Percentiles rank a stretch among this genome's conserved stretches.
Evolutionary conservation across 2,329 filamentous ascomycete species (phyloP).

Genomic region (Aspergillus transmontanensis): DNA sequence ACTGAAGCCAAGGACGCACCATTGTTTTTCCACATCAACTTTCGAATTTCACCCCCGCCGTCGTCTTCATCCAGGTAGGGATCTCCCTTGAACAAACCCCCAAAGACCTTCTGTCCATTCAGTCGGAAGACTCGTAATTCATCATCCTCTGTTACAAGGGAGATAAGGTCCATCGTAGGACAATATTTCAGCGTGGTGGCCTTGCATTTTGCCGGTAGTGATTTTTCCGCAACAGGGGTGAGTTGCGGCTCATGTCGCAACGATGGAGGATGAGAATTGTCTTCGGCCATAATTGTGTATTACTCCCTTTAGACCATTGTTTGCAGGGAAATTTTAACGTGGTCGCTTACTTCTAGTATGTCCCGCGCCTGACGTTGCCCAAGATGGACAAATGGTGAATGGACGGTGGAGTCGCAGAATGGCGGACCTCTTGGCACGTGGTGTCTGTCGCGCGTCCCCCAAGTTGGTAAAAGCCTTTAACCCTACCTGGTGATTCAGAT

Average conservation of each 20-base stretch:
- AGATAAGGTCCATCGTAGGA: conserved; percentile 81
- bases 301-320: conserved; percentile 28
- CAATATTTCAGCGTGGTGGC: conserved; percentile 67
- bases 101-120: conserved; percentile 71
- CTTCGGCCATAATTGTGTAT: conserved; percentile 24
- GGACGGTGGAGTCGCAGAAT: conserved; percentile 5
- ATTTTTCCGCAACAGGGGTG: conserved; percentile 43
- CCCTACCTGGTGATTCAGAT: not conserved
- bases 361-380: not conserved
- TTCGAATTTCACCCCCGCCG: conserved; percentile 42
- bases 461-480: not conserved
- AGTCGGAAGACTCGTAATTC: conserved; percentile 76
- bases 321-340: not conserved
- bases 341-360: not conserved
- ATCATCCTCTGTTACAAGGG: conserved; percentile 67
- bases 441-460: conserved; percentile 8
- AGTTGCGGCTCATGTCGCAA: conserved; percentile 34
- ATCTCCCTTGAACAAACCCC: conserved; percentile 43
- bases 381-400: conserved; percentile 4
- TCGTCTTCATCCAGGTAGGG: conserved; percentile 48
- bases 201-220: conserved; percentile 46
- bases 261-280: conserved; percentile 14
- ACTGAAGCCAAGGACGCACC: conserved; percentile 50
- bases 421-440: conserved; percentile 21
- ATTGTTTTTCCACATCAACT: conserved; percentile 67